Evolutionary conservation across 371 early-diverging fungal species (phyloP).

Genomic region (Gilbertella persicaria): DNA sequence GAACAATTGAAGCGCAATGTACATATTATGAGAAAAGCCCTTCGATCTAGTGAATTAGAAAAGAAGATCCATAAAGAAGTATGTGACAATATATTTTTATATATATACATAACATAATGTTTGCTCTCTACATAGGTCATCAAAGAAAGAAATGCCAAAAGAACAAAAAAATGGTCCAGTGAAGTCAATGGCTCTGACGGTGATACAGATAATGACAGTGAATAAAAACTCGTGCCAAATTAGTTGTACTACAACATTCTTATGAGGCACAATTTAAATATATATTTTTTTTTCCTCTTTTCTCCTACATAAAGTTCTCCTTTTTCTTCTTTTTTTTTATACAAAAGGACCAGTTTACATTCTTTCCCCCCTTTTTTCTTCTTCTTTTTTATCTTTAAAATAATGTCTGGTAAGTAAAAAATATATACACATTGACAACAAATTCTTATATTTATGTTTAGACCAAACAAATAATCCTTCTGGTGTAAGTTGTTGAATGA

Average conservation of each 20-base stretch:
- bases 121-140: constrained; percentile 9
- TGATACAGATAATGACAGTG: constrained; percentile 18
- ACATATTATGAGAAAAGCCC: constrained; percentile 29
- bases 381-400: background rate
- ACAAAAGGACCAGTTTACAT: too few species aligned
- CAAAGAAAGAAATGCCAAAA: constrained; percentile 15
- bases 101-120: background rate
- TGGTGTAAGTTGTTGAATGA: constrained; percentile 24
- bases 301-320: constrained; percentile 4
- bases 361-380: constrained; percentile 5
- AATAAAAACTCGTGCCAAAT: constrained; percentile 6
- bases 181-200: constrained; percentile 25
- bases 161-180: constrained; percentile 21
- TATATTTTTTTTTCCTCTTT: constrained; percentile 15
- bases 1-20: constrained; percentile 41
- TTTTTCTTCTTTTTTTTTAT: constrained; percentile 4
- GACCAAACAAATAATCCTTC: constrained; percentile 39
- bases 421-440: background rate
- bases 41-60: constrained; percentile 38
- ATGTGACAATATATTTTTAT: constrained; percentile 1
- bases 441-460: background rate
- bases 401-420: constrained; percentile 35
- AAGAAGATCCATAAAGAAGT: constrained; percentile 35
- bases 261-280: too few species aligned
- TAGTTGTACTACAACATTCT: background rate